Percentiles rank a stretch among this genome's conserved stretches.
Evolutionary conservation across 257 asterid genomes (phyloP).

Genomic region (Ballota nigra): DNA sequence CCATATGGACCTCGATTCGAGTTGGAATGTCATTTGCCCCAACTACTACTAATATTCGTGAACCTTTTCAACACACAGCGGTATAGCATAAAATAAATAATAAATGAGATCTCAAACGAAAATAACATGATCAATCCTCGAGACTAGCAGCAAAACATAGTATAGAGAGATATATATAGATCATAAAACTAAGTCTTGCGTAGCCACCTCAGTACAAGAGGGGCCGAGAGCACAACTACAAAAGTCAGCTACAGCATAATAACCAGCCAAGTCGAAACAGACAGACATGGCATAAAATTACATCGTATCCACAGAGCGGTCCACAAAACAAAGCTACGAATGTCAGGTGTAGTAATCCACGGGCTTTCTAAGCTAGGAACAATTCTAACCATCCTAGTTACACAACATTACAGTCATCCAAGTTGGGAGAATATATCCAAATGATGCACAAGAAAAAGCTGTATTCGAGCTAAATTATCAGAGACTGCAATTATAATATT

Average conservation of each 20-base stretch:
- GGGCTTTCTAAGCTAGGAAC: slow-evolving; percentile 17
- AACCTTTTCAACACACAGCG: no score
- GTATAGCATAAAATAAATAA: no score
- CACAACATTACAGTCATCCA: slow-evolving; percentile 38
- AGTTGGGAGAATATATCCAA: slow-evolving; percentile 21
- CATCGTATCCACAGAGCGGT: slow-evolving; percentile 15
- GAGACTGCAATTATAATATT: slow-evolving; percentile 24
- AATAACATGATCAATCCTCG: neutral
- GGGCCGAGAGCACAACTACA: neutral
- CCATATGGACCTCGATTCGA: no score
- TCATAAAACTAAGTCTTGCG: neutral
- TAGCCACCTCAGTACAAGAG: neutral
- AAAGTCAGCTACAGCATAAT: neutral
- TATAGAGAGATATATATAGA: neutral
- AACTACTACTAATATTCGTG: no score
- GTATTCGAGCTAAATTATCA: slow-evolving; percentile 25
- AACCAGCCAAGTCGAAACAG: neutral
- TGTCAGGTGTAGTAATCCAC: slow-evolving; percentile 24
- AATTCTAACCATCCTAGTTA: slow-evolving; percentile 32
- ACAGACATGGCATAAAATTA: neutral
- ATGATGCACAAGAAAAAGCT: slow-evolving; percentile 10
- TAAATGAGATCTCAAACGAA: no score
- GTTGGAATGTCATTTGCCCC: no score
- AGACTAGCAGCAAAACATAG: neutral
- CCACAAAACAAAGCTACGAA: slow-evolving; percentile 31